Percentiles rank a stretch among this genome's conserved stretches.
These are phyloP conservation scores for Fusarium mangiferae DNA, from an alignment of 2,329 filamentous ascomycete species.

Conservation along the genomic window DNA sequence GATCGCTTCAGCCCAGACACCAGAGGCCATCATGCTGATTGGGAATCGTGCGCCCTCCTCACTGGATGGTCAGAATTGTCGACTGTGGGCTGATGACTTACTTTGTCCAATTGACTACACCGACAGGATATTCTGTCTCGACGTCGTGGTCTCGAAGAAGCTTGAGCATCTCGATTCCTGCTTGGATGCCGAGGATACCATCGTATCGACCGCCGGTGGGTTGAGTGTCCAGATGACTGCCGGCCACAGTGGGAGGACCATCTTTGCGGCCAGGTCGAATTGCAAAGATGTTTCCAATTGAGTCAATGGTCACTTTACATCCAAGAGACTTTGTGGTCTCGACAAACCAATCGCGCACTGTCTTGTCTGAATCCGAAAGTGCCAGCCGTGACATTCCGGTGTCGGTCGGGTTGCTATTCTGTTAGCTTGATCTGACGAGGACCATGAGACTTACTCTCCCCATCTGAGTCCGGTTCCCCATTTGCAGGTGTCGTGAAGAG, in stretches of 20 bases:
- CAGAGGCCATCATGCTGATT: slow-evolving; percentile 77
- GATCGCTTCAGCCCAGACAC: slow-evolving; percentile 79
- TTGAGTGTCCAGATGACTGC: slow-evolving; percentile 76
- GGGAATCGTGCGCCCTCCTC: slow-evolving; percentile 87
- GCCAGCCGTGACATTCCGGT: slow-evolving; percentile 82
- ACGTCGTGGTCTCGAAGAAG: slow-evolving; percentile 73
- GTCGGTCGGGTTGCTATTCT: slow-evolving; percentile 54
- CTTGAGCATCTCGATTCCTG: slow-evolving; percentile 78
- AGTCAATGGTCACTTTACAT: slow-evolving; percentile 74
- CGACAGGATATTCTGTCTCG: slow-evolving; percentile 76
- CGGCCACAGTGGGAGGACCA: slow-evolving; percentile 73
- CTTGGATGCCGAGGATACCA: slow-evolving; percentile 78
- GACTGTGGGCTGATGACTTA: slow-evolving; percentile 28
- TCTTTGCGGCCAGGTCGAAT: slow-evolving; percentile 70
- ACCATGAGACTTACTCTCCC: slow-evolving; percentile 24
- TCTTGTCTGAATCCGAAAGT: slow-evolving; percentile 76
- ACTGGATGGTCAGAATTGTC: slow-evolving; percentile 51
- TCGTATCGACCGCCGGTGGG: slow-evolving; percentile 76
- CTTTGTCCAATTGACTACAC: slow-evolving; percentile 84
- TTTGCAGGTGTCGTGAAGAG: slow-evolving; percentile 36
- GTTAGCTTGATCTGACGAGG: background rate
- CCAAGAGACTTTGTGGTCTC: slow-evolving; percentile 69
- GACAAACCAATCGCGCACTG: slow-evolving; percentile 80
- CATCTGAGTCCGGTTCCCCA: slow-evolving; percentile 36
- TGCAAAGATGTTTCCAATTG: slow-evolving; percentile 86